Percentiles rank a stretch among this genome's conserved stretches.
Conservation (phyloP, 169 alveolate genomes). For the Ichthyophthirius multifiliis region DNA sequence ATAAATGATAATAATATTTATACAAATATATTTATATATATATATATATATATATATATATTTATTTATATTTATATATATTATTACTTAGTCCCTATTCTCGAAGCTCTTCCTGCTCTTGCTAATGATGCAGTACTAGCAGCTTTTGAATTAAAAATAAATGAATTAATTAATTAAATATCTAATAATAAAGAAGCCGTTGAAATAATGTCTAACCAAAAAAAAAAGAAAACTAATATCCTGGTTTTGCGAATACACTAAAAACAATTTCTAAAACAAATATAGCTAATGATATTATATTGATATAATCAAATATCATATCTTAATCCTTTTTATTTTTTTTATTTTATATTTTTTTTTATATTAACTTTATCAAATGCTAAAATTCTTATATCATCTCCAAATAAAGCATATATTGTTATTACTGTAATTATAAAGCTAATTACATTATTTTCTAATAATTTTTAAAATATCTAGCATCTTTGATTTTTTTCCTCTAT, state of each 20-base stretch:
- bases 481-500: too few relatives aligned
- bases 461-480: too few relatives aligned
- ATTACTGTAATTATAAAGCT: constrained; percentile 53
- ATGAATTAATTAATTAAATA: constrained; percentile 19
- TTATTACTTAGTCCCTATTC: constrained; percentile 16
- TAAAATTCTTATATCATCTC: constrained; percentile 69
- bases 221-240: constrained; percentile 62
- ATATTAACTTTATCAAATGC: constrained; percentile 33
- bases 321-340: constrained; percentile 47
- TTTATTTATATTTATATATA: background rate
- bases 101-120: constrained; percentile 47
- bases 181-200: constrained; percentile 70
- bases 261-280: constrained; percentile 51
- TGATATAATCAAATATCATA: constrained; percentile 13
- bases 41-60: background rate
- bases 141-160: constrained; percentile 14
- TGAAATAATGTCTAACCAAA: constrained; percentile 72
- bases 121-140: constrained; percentile 10
- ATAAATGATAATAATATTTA: constrained; percentile 63
- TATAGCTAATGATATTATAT: constrained; percentile 13
- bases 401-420: constrained; percentile 74
- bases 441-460: background rate
- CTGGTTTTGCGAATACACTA: constrained; percentile 41
- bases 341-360: too few relatives aligned
- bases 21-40: constrained; percentile 51